Conservation (phyloP, 441 rosid genomes). For the Pelargonium exstipulatum region DNA sequence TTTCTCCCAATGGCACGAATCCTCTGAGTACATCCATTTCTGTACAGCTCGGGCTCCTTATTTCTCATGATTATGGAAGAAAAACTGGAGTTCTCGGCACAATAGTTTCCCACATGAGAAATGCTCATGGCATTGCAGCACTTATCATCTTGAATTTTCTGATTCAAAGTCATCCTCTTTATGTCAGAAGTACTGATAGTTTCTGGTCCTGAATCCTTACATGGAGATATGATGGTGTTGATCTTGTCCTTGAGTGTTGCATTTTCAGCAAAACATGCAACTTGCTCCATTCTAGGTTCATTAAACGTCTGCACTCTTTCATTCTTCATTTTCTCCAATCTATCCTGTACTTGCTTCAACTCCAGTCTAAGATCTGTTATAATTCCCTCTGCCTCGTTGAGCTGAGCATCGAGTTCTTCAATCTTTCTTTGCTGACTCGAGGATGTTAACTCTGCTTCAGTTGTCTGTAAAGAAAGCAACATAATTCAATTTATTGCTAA, state of each 20-base stretch:
- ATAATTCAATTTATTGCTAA: background rate
- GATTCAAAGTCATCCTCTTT: slow-evolving; percentile 29
- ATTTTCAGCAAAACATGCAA: slow-evolving; percentile 19
- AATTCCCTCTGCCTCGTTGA: slow-evolving; percentile 84
- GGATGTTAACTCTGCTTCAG: slow-evolving; percentile 51
- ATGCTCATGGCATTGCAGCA: slow-evolving; percentile 28
- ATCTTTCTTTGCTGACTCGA: slow-evolving; percentile 56
- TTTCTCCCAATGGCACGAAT: slow-evolving; percentile 50
- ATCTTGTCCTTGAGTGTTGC: slow-evolving; percentile 26
- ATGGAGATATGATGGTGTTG: slow-evolving; percentile 6
- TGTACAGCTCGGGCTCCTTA: slow-evolving; percentile 53
- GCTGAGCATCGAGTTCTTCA: slow-evolving; percentile 83
- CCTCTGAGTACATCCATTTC: slow-evolving; percentile 57
- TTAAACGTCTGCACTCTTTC: slow-evolving; percentile 24
- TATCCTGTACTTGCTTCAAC: slow-evolving; percentile 56
- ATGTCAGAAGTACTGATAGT: slow-evolving; percentile 29
- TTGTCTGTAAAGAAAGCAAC: slow-evolving; percentile 34
- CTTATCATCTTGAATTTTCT: slow-evolving; percentile 21
- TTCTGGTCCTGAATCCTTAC: slow-evolving; percentile 30
- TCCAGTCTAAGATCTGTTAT: slow-evolving; percentile 77
- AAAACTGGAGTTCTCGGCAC: slow-evolving; percentile 46
- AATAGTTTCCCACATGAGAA: slow-evolving; percentile 36
- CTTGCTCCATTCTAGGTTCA: slow-evolving; percentile 20
- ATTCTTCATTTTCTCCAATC: slow-evolving; percentile 42
- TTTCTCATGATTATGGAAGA: slow-evolving; percentile 62